Conservation (phyloP, 2,329 filamentous ascomycete genomes). For the Sarocladium strictum region DNA sequence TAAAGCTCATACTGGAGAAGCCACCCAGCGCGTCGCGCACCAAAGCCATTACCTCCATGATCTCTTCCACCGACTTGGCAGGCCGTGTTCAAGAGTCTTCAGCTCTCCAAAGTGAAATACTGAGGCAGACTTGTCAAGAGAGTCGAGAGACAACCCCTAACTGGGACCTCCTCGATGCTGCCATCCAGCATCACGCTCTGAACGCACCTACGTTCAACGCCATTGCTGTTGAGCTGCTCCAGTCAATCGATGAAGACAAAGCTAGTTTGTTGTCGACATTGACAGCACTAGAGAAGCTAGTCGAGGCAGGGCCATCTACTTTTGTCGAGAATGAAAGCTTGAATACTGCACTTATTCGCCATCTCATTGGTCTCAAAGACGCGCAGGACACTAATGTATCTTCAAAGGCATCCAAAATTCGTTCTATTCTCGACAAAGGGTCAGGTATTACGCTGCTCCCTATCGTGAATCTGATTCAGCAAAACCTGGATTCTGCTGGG, state of each 20-base stretch:
- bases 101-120: slow-evolving; percentile 40
- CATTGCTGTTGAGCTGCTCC: slow-evolving; percentile 29
- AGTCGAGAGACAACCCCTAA: slow-evolving; percentile 24
- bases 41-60: slow-evolving; percentile 35
- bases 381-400: slow-evolving; percentile 32
- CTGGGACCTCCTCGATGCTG: slow-evolving; percentile 44
- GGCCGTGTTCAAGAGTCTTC: slow-evolving; percentile 21
- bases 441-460: slow-evolving; percentile 26
- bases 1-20: slow-evolving; percentile 33
- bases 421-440: slow-evolving; percentile 38
- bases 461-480: slow-evolving; percentile 45
- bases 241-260: slow-evolving; percentile 24
- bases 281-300: slow-evolving; percentile 41
- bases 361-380: slow-evolving; percentile 49
- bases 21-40: slow-evolving; percentile 17
- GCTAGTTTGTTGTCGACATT: slow-evolving; percentile 26
- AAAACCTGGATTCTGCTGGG: slow-evolving; percentile 45
- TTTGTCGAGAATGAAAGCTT: slow-evolving; percentile 38
- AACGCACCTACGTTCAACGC: slow-evolving; percentile 25
- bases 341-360: slow-evolving; percentile 45
- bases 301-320: slow-evolving; percentile 36
- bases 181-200: slow-evolving; percentile 36
- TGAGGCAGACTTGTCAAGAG: slow-evolving; percentile 32
- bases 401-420: slow-evolving; percentile 35
- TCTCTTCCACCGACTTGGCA: slow-evolving; percentile 32